Evolutionary conservation across 306 rosid species (phyloP), one percentile per base, ranked within the genome.

Genomic region (Hippophae rhamnoides): DNA sequence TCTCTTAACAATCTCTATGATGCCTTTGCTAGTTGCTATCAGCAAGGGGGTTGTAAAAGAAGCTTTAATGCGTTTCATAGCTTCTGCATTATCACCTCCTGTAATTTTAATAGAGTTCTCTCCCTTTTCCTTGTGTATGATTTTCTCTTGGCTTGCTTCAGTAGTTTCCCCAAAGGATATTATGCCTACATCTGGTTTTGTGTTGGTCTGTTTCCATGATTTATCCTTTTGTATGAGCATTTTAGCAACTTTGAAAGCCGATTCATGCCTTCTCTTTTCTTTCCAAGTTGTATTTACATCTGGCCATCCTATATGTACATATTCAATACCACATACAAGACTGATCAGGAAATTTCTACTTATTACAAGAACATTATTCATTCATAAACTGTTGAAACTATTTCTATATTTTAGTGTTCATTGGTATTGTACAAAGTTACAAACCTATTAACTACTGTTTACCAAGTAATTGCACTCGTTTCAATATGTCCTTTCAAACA

Each of bases 1-100:
- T 8, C 26, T n/a, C 43, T 79, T 70, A n/a, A 79, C 75, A 51
- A 79, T 79, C 56, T 79, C 81, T 9, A 14, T 49, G 11, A 79
- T 72, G 58, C 84, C 84, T 25, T 25, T 69, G 47, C 69, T 14
- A 8, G 84, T 74, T 26, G 84, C 84, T 63, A 58, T 60, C 46
- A 79, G 72, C 78, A 79, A 79, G 12, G 81, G 78, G 8, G 76
- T 55, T 27, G 2, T 4, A 38, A 3, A 7, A 11, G 6, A 55
- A 68, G 43, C 23, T 18, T 18, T 12, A 26, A 43, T 5, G 18
- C 7, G 13, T 7, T 3, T 43, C 0, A 8, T 18, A 14, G 25
- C 41, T 13, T 52, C 41, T 5, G 43, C 18, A 3, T 31, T 7
- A 5, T 45, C 10, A 7, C 38, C 18, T n/a, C 2, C 14, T 7